Conservation (phyloP, 2,329 filamentous ascomycete species). For the Talaromyces albobiverticillius region DNA sequence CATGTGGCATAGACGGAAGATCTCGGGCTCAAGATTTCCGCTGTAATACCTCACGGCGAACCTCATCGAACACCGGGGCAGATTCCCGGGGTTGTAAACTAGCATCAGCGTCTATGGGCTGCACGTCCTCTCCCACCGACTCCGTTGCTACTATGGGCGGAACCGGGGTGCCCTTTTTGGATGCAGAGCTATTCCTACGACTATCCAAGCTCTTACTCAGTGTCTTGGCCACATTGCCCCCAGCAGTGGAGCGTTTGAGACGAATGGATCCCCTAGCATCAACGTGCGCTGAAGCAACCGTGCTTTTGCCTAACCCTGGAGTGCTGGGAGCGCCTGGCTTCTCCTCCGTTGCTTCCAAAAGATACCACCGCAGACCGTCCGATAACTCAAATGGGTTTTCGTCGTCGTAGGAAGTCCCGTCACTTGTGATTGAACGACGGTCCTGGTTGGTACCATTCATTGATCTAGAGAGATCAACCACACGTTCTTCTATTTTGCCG, state of each 20-base stretch:
- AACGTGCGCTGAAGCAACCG: conserved; percentile 81
- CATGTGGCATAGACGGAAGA: conserved; percentile 6
- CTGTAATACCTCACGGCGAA: conserved; percentile 45
- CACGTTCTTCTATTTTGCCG: conserved; percentile 82
- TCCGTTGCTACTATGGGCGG: conserved; percentile 31
- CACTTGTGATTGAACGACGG: conserved; percentile 49
- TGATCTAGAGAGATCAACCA: conserved; percentile 86
- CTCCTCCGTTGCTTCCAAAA: conserved; percentile 90
- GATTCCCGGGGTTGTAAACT: conserved; percentile 35
- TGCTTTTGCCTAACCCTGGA: conserved; percentile 85
- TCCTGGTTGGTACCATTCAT: conserved; percentile 58
- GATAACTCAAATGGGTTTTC: conserved; percentile 97
- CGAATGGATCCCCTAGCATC: conserved; percentile 72
- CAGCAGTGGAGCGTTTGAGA: conserved; percentile 54
- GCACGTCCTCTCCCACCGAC: conserved; percentile 34
- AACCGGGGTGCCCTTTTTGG: conserved; percentile 63
- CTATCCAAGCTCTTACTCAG: conserved; percentile 87
- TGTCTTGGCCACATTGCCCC: conserved; percentile 72
- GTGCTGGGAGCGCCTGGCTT: conserved; percentile 90
- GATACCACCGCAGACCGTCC: conserved; percentile 92
- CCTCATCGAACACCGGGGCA: conserved; percentile 45
- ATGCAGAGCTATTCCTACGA: conserved; percentile 81
- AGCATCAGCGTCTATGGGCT: conserved; percentile 34
- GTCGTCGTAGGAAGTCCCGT: conserved; percentile 65
- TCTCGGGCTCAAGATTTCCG: conserved; percentile 36